Evolutionary conservation across 139 green algal genomes (phyloP), one percentile per base, ranked within the genome.

Genomic region (Astrephomene gubernaculifera): DNA sequence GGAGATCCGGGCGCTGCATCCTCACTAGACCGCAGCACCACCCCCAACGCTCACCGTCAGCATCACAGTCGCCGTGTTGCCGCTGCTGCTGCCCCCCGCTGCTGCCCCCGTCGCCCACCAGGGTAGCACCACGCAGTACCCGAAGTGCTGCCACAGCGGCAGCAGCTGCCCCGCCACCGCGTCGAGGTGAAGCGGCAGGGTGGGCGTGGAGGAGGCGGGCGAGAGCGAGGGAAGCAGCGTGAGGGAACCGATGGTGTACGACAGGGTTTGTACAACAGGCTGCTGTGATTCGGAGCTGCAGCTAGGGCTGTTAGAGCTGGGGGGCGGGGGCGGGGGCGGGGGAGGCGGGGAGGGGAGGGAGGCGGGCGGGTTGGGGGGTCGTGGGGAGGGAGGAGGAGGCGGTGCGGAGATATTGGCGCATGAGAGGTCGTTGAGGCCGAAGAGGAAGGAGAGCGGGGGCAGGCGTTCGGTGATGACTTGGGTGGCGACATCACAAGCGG

Each of bases 71-170:
- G 25, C 63, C 63, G 63, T 25, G 6, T 12, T 43, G 63, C 63
- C 31, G 63, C n/a, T n/a, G n/a, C n/a, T n/a, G n/a, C n/a, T n/a
- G n/a, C n/a, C n/a, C n/a, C n/a, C n/a, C n/a, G n/a, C n/a, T n/a
- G n/a, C n/a, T n/a, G n/a, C n/a, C n/a, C n/a, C 44, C n/a, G 71
- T 24, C 71, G 45, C 31, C 21, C 35, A 5, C 71, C 45, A 67
- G 1, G 71, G 71, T 4, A 45, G 45, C 2, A 65, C 21, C 31
- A 45, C 71, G 31, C 71, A 80, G 29, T 36, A 67, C 10, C 71
- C 71, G 33, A 80, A 80, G 45, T 49, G 71, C 2, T 3, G 5
- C 71, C 71, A 80, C 71, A 65, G n/a, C 45, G 71, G 45, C 29
- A 49, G 45, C 31, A 65, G 33, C 4, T 45, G n/a, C 31, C 45